Evolutionary conservation across 176 grass and related monocot species (phyloP), one percentile per base, ranked within the genome.

Genomic region (Luzula sylvatica): DNA sequence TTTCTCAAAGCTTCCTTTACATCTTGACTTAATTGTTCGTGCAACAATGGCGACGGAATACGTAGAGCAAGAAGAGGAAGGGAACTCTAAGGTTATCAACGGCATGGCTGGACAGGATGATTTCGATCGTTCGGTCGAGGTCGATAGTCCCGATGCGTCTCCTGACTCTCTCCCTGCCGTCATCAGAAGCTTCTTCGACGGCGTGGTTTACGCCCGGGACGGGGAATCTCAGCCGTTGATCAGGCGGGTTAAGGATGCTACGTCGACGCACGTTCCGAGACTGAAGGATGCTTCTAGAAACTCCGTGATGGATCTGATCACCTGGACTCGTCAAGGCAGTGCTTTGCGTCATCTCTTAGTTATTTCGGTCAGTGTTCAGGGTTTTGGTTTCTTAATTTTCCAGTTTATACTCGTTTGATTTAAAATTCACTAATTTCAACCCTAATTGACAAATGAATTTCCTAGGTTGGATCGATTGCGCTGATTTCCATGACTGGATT

Each of bases 311-410:
- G 75, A 90, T 46, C 78, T 98, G 52, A 27, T 86, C 14, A 54
- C 68, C 50, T 98, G 92, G 85, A 90, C 81, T 58, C 68, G 69
- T 41, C 67, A 52, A 35, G 92, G 92, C 54, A 74, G 75, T 58
- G 39, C 81, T 38, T 66, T 90, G 46, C 92, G 85, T 67, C 74
- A 84, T 38, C 70, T 98, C 44, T 70, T 90, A 49, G 85, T 98
- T 72, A 87, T 98, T 72, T 90, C 92, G 55, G 92, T 96, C 30
- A 58, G 74, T 61, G n/a, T n/a, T n/a, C n/a, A n/a, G n/a, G n/a
- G n/a, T n/a, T n/a, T n/a, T n/a, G n/a, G n/a, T n/a, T n/a, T n/a
- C 26, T 16, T 25, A 15, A 24, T 7, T 9, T 35, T 35, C 8
- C 14, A n/a, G 1, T 43, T 61, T 17, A 8, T 20, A 11, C 8